Evolutionary conservation across 2,329 filamentous ascomycete species (phyloP).

Genomic region (Fusarium heterosporum): DNA sequence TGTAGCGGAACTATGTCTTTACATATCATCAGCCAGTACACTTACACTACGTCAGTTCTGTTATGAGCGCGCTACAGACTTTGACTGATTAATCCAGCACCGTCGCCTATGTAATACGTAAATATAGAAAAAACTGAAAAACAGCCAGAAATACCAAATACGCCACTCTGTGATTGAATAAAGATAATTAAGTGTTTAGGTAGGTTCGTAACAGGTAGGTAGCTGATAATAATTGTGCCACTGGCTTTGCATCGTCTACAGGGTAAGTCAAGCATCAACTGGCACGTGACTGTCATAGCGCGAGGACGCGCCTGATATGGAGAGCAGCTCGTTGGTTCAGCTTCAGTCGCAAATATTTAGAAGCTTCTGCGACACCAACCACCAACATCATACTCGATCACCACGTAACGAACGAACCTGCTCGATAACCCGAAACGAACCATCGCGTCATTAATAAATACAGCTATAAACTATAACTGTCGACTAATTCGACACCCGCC

Average conservation of each 20-base stretch:
- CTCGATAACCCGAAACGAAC: constrained; percentile 13
- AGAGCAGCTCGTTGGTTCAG: constrained; percentile 43
- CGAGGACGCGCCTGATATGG: constrained; percentile 44
- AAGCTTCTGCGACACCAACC: constrained; percentile 42
- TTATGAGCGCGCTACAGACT: no score
- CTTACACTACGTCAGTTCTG: no score
- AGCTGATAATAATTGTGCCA: no score
- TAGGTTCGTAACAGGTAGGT: no score
- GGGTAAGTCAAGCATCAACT: not conserved
- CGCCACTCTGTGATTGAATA: no score
- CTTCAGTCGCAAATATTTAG: constrained; percentile 53
- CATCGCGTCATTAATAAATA: constrained; percentile 7
- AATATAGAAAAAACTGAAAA: no score
- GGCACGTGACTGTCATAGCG: constrained; percentile 49
- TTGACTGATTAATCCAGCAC: not conserved
- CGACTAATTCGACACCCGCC: constrained; percentile 45
- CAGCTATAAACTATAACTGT: constrained; percentile 9
- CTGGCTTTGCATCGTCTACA: constrained; percentile 4
- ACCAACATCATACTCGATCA: constrained; percentile 20
- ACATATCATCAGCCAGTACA: no score
- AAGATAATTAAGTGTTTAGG: no score
- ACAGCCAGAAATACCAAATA: no score
- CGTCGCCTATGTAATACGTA: no score
- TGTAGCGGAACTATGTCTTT: no score
- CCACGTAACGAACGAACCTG: constrained; percentile 22